Base-by-base conservation (phyloP, 2,329 filamentous ascomycete species). In the Claviceps maximensis region DNA sequence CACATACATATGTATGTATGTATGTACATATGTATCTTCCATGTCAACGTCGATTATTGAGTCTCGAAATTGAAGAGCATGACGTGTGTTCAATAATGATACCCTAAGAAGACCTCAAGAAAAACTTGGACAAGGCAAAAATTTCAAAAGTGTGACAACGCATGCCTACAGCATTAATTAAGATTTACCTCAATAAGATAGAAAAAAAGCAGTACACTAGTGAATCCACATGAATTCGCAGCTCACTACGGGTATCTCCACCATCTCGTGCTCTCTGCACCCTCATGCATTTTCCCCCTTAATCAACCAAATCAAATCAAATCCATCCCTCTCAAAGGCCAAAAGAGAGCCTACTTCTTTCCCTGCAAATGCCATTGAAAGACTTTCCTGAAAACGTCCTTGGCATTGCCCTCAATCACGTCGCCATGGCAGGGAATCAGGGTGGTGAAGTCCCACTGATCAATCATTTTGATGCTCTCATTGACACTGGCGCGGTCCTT, bases 371-470 rank as follows among this genome's bases (percentile, higher is more conserved):
- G 87, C 89, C 90, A 96, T 61, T 78, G 78, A 69, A 95, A 88
- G 13, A 94, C 75, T 67, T 86, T 87, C 61, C 77, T 72, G 59
- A 91, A 95, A 17, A 87, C 73, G 12, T 77, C 77, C 74, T 94
- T 95, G 10, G 79, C 89, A 57, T 74, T 67, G 2, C 72, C 74
- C 66, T 93, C 84, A 58, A 97, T 82, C 17, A 87, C 83, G 70
- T 98, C 93, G 9, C 93, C 93, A 69, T 98, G 93, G 66, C 91
- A 97, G 0, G 91, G 89, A 55, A 98, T 83, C 50, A 97, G 75
- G 41, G 83, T 83, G 58, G 84, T 80, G 65, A 96, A 95, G 54
- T 91, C 84, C 91, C 91, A 98, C 52, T 69, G 65, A 51, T 82
- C 74, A 57, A 97, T 91, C 55, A 77, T 76, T 59, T 69, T 71